Evolutionary conservation across 2,329 filamentous ascomycete genomes (phyloP).

Genomic region (Mollisiaceae sp.): DNA sequence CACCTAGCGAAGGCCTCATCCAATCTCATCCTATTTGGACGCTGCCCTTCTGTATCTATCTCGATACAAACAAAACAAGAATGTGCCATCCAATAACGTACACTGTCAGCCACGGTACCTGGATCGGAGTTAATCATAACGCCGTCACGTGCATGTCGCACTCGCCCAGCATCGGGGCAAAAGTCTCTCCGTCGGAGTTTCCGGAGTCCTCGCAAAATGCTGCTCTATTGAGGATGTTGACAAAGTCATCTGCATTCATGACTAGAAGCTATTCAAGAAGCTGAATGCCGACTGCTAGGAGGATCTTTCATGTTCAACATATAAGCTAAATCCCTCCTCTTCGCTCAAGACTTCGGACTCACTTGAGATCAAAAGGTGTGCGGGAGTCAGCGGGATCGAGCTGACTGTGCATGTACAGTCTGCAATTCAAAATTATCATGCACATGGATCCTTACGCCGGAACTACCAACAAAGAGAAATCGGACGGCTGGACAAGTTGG

Average conservation of each 20-base stretch:
- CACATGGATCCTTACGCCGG: neutral
- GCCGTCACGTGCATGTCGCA: neutral
- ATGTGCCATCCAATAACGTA: neutral
- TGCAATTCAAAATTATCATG: neutral
- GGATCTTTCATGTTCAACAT: neutral
- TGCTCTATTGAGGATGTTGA: neutral
- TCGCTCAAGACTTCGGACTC: too few species aligned
- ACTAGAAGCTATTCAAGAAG: neutral
- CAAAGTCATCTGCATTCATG: too few species aligned
- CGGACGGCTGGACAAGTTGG: neutral
- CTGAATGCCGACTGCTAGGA: neutral
- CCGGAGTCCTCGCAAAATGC: neutral
- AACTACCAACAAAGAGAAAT: neutral
- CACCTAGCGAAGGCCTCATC: too few species aligned
- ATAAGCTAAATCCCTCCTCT: too few species aligned
- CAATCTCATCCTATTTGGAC: too few species aligned
- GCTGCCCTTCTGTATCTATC: neutral
- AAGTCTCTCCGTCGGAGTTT: neutral
- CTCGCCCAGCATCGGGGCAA: neutral
- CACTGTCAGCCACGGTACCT: neutral
- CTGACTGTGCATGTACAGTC: neutral
- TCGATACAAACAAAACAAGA: neutral
- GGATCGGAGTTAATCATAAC: neutral
- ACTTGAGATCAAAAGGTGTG: too few species aligned
- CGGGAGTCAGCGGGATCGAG: too few species aligned